These are phyloP conservation scores for Colletotrichum incanum DNA, from an alignment of 2,329 filamentous ascomycete genomes.

Conservation along the genomic window DNA sequence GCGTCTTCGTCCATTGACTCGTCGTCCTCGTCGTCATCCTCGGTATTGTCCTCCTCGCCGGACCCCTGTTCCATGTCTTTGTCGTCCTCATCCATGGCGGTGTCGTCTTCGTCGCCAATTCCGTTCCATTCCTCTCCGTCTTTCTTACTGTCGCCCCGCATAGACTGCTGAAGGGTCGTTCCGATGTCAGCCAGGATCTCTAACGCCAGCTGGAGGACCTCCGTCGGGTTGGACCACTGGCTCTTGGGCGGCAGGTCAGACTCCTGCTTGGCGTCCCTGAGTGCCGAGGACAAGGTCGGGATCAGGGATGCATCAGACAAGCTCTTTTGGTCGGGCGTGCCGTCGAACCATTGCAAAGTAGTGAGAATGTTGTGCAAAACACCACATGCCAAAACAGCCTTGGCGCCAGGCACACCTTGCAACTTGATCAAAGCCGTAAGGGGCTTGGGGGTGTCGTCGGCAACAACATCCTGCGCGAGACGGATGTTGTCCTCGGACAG, in stretches of 20 bases:
- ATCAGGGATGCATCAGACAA: slow-evolving; percentile 68
- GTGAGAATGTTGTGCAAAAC: slow-evolving; percentile 76
- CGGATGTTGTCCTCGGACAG: slow-evolving; percentile 73
- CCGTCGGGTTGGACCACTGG: slow-evolving; percentile 58
- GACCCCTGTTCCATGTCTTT: slow-evolving; percentile 53
- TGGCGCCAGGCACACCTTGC: slow-evolving; percentile 62
- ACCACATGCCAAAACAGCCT: slow-evolving; percentile 71
- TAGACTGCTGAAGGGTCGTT: slow-evolving; percentile 68
- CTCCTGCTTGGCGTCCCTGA: slow-evolving; percentile 54
- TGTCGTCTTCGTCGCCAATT: slow-evolving; percentile 54
- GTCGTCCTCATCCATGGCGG: slow-evolving; percentile 56
- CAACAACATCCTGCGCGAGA: slow-evolving; percentile 68
- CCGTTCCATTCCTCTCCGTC: slow-evolving; percentile 59
- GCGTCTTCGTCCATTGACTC: slow-evolving; percentile 72
- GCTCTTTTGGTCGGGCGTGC: slow-evolving; percentile 63
- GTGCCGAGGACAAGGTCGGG: slow-evolving; percentile 58
- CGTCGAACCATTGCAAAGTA: slow-evolving; percentile 67
- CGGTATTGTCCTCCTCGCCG: slow-evolving; percentile 55
- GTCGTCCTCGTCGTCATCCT: slow-evolving; percentile 59
- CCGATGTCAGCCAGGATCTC: slow-evolving; percentile 77
- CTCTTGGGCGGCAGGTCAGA: slow-evolving; percentile 49
- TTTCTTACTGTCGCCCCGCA: slow-evolving; percentile 53
- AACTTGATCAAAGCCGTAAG: slow-evolving; percentile 67
- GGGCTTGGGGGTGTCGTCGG: slow-evolving; percentile 62
- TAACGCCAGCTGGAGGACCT: slow-evolving; percentile 69